Evolutionary conservation across 345 rosid genomes (phyloP), one percentile per base, ranked within the genome.

Genomic region (Abelmoschus esculentus): DNA sequence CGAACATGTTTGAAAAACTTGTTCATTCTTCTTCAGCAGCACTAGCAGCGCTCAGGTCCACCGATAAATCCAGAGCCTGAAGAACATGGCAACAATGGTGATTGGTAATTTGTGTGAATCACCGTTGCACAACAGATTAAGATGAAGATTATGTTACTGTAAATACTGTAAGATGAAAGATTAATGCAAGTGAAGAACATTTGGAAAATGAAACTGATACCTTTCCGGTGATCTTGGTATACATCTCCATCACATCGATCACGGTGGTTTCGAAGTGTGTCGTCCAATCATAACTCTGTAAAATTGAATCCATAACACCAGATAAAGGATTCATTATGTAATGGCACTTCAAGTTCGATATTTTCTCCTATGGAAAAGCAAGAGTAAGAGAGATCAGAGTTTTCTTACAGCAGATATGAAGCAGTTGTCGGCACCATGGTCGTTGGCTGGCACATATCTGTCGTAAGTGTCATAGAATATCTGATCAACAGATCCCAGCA

Each of bases 191-290:
- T 22, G 26, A 22, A 22, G 26, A 22, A 22, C 26, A 22, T 22
- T 22, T 22, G 61, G 34, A 26, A 26, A 26, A 56, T 56, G 32
- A 4, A 56, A 10, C 32, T 56, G 61, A 3, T 56, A 93, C 97
- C 97, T 90, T 93, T 73, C 98, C 96, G 57, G 96, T 93, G 63
- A 93, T 90, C 81, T 78, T 87, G 67, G 77, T 80, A 77, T 93
- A 93, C 86, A 84, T 86, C 67, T 79, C 79, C 62, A 93, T 84
- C 65, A 93, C 97, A 80, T 90, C 93, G 6, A 50, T 71, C 50
- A 89, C 90, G 0, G 98, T 92, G 69, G 87, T 80, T 83, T 88
- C 96, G 68, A 92, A 88, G 72, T 92, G 98, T 55, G 96, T 87
- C n/a, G 96, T 86, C 1, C 96, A 86, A 73, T 91, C 95, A 67